Conservation (phyloP, 768 basidiomycete genomes). For the Lentinula aciculospora region DNA sequence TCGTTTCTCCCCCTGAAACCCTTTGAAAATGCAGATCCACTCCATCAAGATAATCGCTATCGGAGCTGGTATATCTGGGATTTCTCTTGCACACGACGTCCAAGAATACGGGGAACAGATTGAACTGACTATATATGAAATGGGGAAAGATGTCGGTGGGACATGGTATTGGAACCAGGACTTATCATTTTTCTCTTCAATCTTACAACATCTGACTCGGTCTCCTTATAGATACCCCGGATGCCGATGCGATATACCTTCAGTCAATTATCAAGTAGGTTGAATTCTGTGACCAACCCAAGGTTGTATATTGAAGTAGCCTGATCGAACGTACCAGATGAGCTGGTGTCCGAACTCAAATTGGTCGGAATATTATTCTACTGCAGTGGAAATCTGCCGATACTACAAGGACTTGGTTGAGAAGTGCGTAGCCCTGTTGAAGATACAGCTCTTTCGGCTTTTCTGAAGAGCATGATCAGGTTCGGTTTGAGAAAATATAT, state of each 20-base stretch:
- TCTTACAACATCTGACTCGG: background rate
- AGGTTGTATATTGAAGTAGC: background rate
- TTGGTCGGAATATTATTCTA: slow-evolving; percentile 42
- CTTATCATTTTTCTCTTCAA: slow-evolving; percentile 16
- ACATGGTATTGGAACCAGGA: slow-evolving; percentile 38
- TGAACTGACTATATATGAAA: slow-evolving; percentile 40
- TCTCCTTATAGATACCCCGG: slow-evolving; percentile 20
- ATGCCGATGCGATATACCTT: slow-evolving; percentile 41
- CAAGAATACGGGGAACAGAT: slow-evolving; percentile 28
- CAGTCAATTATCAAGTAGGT: slow-evolving; percentile 18
- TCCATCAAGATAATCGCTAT: slow-evolving; percentile 36
- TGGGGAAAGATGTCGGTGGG: slow-evolving; percentile 38
- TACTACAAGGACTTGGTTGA: slow-evolving; percentile 36
- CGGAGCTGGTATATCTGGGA: slow-evolving; percentile 41
- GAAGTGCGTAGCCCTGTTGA: slow-evolving; percentile 21
- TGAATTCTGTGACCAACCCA: too few relatives aligned
- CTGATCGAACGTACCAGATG: slow-evolving; percentile 8
- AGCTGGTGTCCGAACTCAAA: slow-evolving; percentile 27
- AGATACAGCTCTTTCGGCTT: background rate
- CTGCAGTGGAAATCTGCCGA: slow-evolving; percentile 37
- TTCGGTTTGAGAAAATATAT: slow-evolving; percentile 33
- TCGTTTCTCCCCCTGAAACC: background rate
- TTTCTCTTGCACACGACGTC: slow-evolving; percentile 21
- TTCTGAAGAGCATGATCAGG: background rate
- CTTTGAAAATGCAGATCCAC: slow-evolving; percentile 13